Percentiles rank a stretch among this genome's conserved stretches.
These are phyloP conservation scores for Nidularia sp. DNA, from an alignment of 768 basidiomycete species.

Conservation along the genomic window DNA sequence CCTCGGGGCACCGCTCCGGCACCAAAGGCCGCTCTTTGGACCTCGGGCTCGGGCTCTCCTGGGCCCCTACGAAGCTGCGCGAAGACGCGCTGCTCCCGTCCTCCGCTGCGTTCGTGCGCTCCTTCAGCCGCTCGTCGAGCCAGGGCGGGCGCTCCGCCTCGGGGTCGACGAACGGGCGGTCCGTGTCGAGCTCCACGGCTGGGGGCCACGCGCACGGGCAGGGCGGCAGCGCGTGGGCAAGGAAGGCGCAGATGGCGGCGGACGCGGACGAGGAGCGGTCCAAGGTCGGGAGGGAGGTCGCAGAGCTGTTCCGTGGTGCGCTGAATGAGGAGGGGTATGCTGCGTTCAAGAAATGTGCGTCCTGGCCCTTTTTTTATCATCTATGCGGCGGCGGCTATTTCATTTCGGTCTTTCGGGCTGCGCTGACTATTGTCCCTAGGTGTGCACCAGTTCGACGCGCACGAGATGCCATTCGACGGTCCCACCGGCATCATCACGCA, in stretches of 20 bases:
- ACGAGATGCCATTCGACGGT: conserved; percentile 73
- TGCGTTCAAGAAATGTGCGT: conserved; percentile 64
- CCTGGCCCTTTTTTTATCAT: conserved; percentile 4
- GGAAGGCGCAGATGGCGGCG: conserved; percentile 11
- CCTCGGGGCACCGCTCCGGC: conserved; percentile 37
- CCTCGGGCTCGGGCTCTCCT: conserved; percentile 63
- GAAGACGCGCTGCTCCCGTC: conserved; percentile 63
- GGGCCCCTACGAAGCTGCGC: conserved; percentile 66
- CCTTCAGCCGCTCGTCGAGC: conserved; percentile 25
- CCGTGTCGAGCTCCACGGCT: conserved; percentile 12
- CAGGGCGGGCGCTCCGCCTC: conserved; percentile 15
- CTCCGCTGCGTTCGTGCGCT: conserved; percentile 31
- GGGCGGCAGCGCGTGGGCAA: conserved; percentile 14
- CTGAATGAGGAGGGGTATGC: conserved; percentile 43
- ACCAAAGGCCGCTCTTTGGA: conserved; percentile 70
- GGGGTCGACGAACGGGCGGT: conserved; percentile 16
- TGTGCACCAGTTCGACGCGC: conserved; percentile 71
- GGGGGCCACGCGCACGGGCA: too few relatives aligned
- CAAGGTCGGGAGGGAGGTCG: conserved; percentile 40
- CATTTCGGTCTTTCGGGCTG: not conserved
- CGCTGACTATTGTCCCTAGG: conserved; percentile 33
- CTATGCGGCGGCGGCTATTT: not conserved
- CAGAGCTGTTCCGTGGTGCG: conserved; percentile 40
- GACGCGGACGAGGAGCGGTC: conserved; percentile 23
- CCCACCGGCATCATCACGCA: conserved; percentile 64